Percentiles rank a stretch among this genome's conserved stretches.
phyloP scores from a whole-genome alignment of 2,329 filamentous ascomycete genomes.

The Polytolypa hystricis region DNA sequence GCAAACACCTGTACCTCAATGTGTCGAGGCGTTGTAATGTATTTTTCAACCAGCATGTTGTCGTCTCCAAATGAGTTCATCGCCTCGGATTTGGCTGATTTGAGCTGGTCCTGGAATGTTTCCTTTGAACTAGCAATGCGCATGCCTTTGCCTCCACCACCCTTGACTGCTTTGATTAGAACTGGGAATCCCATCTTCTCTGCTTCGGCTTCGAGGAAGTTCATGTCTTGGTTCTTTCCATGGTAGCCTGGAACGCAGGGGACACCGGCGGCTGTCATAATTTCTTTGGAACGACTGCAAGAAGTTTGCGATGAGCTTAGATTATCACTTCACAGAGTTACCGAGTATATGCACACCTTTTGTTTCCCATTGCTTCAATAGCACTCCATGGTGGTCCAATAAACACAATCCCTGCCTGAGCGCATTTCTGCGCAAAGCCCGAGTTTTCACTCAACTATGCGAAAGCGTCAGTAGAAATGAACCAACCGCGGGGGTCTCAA shows the following conservation, averaged over 20 bases:
- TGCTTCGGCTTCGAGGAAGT: conserved; percentile 56
- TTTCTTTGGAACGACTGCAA: conserved; percentile 68
- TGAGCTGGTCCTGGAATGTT: conserved; percentile 50
- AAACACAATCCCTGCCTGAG: conserved; percentile 82
- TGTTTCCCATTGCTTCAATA: conserved; percentile 78
- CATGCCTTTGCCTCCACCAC: conserved; percentile 59
- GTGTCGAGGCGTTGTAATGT: conserved; percentile 55
- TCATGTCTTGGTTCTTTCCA: conserved; percentile 64
- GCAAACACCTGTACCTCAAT: conserved; percentile 59
- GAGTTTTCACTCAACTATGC: conserved; percentile 73
- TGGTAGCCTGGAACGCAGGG: conserved; percentile 96
- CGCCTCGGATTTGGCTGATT: conserved; percentile 54
- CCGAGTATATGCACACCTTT: no score
- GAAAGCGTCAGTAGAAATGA: conserved; percentile 1
- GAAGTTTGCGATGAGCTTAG: no score
- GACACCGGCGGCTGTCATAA: conserved; percentile 91
- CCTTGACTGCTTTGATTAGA: conserved; percentile 55
- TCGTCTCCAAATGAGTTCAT: conserved; percentile 55
- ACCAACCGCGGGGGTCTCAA: no score
- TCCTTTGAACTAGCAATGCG: conserved; percentile 47
- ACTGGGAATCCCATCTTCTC: conserved; percentile 57
- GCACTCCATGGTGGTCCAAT: conserved; percentile 79
- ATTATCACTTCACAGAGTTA: no score
- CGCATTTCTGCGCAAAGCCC: conserved; percentile 75
- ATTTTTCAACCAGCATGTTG: conserved; percentile 57